phyloP scores from a whole-genome alignment of 305 asterid genomes.

The Fraxinus nigra region DNA sequence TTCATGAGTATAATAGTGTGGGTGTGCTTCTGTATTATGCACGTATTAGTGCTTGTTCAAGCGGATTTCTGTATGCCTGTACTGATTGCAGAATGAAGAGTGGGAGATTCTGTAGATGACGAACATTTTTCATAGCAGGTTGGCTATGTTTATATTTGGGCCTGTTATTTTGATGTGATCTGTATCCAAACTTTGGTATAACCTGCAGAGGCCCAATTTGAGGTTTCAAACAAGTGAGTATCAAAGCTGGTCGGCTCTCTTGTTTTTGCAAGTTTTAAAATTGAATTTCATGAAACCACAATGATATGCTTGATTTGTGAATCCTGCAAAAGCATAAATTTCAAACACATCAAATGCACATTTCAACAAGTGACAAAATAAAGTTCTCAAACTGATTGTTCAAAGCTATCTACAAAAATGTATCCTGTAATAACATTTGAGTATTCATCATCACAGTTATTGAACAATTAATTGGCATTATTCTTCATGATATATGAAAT shows the following conservation, averaged over 20 bases:
- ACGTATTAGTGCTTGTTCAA: background rate
- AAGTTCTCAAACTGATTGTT: background rate
- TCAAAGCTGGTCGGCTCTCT: background rate
- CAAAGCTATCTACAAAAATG: background rate
- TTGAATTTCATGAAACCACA: background rate
- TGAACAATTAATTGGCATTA: background rate
- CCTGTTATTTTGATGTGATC: background rate
- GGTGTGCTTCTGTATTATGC: background rate
- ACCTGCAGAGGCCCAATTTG: background rate
- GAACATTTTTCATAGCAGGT: background rate
- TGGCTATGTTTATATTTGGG: background rate
- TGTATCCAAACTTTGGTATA: background rate
- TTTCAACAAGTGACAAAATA: background rate
- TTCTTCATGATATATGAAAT: background rate
- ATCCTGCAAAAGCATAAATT: background rate
- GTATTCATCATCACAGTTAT: background rate
- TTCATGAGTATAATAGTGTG: background rate
- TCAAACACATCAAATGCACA: background rate
- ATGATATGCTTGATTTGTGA: slow-evolving; percentile 4
- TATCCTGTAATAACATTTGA: background rate
- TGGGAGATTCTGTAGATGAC: background rate
- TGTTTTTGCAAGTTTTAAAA: background rate
- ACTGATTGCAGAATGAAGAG: background rate
- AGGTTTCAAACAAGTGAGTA: background rate
- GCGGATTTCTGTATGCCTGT: background rate